Evolutionary conservation across 208 protist genomes (phyloP).

Genomic region (Phytomonas sp.): DNA sequence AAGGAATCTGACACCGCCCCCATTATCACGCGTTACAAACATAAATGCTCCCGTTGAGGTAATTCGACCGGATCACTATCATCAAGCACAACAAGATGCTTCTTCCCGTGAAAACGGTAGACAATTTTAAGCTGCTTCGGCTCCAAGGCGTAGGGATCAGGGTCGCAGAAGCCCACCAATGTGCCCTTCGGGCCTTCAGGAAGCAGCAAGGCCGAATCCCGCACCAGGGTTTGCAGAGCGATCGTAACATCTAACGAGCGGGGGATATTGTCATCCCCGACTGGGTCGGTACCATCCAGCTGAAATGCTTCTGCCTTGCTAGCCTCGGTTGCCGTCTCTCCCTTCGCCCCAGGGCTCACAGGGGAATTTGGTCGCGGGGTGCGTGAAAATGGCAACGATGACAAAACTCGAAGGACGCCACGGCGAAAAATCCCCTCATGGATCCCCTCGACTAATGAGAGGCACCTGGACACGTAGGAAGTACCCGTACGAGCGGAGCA

Average conservation of each 20-base stretch:
- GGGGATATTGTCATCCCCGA: conserved; percentile 27
- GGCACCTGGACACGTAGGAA: neutral
- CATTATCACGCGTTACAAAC: neutral
- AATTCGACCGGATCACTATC: conserved; percentile 69
- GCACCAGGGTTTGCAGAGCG: conserved; percentile 79
- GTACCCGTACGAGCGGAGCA: neutral
- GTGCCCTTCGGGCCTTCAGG: conserved; percentile 57
- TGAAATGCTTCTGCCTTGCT: neutral
- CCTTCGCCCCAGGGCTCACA: neutral
- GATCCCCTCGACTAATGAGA: neutral
- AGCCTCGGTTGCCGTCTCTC: neutral
- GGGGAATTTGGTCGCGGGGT: neutral
- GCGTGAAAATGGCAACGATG: neutral
- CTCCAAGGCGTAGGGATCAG: conserved; percentile 80
- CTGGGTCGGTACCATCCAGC: conserved; percentile 17
- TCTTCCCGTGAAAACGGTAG: conserved; percentile 77
- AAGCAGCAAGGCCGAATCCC: conserved; percentile 64
- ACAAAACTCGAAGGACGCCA: neutral
- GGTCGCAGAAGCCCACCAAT: conserved; percentile 80
- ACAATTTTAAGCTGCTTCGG: conserved; percentile 73
- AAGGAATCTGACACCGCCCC: neutral
- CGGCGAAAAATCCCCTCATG: neutral
- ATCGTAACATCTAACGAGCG: conserved; percentile 79
- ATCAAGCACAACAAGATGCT: conserved; percentile 54
- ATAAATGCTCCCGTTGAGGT: conserved; percentile 59